Percentiles rank a stretch among this genome's conserved stretches.
phyloP scores from a whole-genome alignment of 768 basidiomycete genomes.

The Leccinum fibrillosum region DNA sequence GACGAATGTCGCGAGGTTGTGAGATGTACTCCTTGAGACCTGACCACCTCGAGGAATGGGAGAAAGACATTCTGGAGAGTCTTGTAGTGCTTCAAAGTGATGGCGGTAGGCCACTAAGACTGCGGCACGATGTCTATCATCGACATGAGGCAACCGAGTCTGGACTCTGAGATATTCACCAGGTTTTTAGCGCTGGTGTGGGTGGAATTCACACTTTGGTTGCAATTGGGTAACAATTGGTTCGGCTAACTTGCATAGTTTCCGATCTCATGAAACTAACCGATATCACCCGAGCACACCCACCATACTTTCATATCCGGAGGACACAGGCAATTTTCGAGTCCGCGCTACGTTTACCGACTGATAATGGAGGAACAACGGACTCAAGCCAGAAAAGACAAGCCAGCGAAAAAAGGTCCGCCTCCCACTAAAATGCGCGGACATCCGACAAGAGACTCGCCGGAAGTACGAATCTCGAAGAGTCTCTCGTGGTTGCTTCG shows the following conservation, averaged over 20 bases:
- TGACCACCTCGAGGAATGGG: constrained; percentile 33
- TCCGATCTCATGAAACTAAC: not conserved
- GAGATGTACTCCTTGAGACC: constrained; percentile 50
- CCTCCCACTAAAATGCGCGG: constrained; percentile 51
- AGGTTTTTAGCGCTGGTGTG: not conserved
- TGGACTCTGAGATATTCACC: not conserved
- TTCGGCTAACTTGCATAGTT: too few species aligned
- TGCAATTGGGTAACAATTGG: constrained; percentile 1
- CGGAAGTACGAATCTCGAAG: constrained; percentile 74
- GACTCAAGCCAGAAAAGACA: constrained; percentile 1
- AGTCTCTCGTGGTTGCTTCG: constrained; percentile 89
- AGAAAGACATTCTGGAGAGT: constrained; percentile 21
- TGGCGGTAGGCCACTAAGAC: not conserved
- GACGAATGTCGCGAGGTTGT: constrained; percentile 37
- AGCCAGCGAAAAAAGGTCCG: constrained; percentile 10
- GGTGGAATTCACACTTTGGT: not conserved
- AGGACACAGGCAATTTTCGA: constrained; percentile 3
- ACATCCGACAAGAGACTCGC: constrained; percentile 51
- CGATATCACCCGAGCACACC: not conserved
- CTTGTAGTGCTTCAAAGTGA: constrained; percentile 6
- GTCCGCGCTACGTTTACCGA: constrained; percentile 1
- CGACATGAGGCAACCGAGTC: constrained; percentile 2
- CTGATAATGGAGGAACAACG: constrained; percentile 8
- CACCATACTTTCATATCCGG: not conserved
- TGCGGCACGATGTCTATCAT: constrained; percentile 6